These are phyloP conservation scores for Macadamia integrifolia DNA, from an alignment of 164 flowering plant genomes.

Conservation along the genomic window DNA sequence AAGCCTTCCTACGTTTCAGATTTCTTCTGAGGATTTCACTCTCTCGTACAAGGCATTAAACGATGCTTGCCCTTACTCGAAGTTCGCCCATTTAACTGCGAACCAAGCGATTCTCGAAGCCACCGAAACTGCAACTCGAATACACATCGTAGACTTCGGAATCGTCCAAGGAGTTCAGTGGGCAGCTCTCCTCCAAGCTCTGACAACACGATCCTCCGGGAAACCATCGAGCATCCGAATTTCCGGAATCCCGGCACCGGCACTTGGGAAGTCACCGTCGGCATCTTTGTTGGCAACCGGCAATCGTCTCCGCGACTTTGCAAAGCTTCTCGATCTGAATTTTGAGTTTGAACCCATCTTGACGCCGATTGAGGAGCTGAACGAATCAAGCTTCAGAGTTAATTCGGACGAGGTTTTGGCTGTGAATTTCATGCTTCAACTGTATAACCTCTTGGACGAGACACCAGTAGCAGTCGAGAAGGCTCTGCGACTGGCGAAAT, in stretches of 20 bases:
- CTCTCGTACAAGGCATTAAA: conserved; percentile 70
- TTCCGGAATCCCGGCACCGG: conserved; percentile 77
- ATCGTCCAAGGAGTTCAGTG: conserved; percentile 90
- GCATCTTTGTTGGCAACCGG: conserved; percentile 60
- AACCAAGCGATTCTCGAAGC: conserved; percentile 95
- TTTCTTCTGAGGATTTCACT: conserved; percentile 52
- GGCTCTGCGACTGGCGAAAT: conserved; percentile 55
- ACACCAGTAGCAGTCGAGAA: conserved; percentile 35
- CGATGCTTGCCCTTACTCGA: conserved; percentile 89
- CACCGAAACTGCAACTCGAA: conserved; percentile 46
- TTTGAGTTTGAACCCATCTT: conserved; percentile 76
- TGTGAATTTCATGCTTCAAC: conserved; percentile 88
- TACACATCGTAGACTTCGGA: conserved; percentile 91
- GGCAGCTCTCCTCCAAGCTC: conserved; percentile 84
- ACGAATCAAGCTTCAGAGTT: conserved; percentile 49
- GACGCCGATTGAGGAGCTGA: conserved; percentile 52
- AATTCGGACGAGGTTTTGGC: conserved; percentile 60
- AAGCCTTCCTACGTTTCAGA: conserved; percentile 14
- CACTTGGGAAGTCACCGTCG: conserved; percentile 46
- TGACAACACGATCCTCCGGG: conserved; percentile 69
- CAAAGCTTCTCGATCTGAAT: conserved; percentile 54
- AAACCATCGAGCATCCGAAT: conserved; percentile 60
- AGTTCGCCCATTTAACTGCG: conserved; percentile 87
- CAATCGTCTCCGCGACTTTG: conserved; percentile 67
- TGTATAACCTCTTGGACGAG: conserved; percentile 67